phyloP scores from a whole-genome alignment of 495 filamentous ascomycete genomes.

The Podospora australis region DNA sequence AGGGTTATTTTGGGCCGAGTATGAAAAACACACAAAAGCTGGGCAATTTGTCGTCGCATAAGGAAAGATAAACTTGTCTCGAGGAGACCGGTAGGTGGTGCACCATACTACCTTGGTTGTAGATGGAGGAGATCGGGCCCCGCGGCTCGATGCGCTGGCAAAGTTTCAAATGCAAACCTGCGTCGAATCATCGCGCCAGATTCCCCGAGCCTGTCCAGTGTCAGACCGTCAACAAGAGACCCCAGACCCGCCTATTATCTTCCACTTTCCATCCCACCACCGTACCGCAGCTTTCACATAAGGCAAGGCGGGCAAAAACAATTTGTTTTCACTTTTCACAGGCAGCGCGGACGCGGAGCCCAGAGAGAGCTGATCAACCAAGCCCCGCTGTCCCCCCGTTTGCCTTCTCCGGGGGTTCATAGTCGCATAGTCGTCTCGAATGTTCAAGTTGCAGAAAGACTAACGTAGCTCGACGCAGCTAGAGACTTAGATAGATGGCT shows the following conservation, averaged over 20 bases:
- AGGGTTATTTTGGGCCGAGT: conserved; percentile 5
- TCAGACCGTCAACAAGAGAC: conserved; percentile 7
- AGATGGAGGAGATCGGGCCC: conserved; percentile 17
- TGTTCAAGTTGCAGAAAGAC: neutral
- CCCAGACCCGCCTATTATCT: neutral
- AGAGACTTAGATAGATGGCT: neutral
- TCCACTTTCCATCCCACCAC: conserved; percentile 2
- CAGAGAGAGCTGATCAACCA: neutral
- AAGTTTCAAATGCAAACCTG: conserved; percentile 26
- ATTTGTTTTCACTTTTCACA: neutral
- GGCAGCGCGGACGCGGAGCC: neutral
- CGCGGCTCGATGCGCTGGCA: conserved; percentile 28
- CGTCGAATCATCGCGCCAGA: conserved; percentile 20
- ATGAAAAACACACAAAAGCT: no score
- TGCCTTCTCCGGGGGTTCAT: no score
- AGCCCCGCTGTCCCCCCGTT: no score
- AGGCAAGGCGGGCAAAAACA: neutral
- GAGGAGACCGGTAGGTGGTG: no score
- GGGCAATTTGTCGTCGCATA: no score
- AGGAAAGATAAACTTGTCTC: no score
- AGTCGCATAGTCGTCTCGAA: neutral
- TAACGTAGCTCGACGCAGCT: neutral
- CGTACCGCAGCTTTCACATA: conserved; percentile 1
- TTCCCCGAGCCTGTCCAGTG: conserved; percentile 2
- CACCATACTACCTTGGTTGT: neutral